Conservation (phyloP, 2,329 filamentous ascomycete genomes). For the Fusarium sp. region DNA sequence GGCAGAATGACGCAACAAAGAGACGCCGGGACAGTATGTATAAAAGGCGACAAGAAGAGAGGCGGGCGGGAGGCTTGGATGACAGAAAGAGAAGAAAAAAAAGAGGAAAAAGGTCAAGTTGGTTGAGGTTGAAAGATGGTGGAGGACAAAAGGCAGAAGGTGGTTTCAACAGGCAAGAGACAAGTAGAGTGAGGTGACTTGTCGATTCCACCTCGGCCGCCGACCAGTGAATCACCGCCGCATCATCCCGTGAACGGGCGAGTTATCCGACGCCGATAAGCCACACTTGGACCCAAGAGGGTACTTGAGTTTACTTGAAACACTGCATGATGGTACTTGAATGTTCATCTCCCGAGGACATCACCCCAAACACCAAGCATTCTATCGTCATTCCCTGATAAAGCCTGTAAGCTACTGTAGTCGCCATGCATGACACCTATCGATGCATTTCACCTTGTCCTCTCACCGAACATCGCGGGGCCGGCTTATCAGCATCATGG, state of each 20-base stretch:
- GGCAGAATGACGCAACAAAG: slow-evolving; percentile 44
- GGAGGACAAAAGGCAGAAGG: slow-evolving; percentile 31
- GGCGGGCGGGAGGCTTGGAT: slow-evolving; percentile 12
- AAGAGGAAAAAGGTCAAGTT: slow-evolving; percentile 21
- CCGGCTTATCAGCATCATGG: slow-evolving; percentile 42
- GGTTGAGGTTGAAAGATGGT: slow-evolving; percentile 34
- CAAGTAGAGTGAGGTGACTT: slow-evolving; percentile 46
- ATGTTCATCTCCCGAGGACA: slow-evolving; percentile 10
- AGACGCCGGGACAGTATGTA: slow-evolving; percentile 24
- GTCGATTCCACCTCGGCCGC: slow-evolving; percentile 39
- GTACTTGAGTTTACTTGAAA: slow-evolving; percentile 36
- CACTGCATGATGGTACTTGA: slow-evolving; percentile 23
- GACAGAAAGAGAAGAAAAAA: slow-evolving; percentile 11
- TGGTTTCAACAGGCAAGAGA: slow-evolving; percentile 44
- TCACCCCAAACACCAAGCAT: slow-evolving; percentile 11
- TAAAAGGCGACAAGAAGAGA: slow-evolving; percentile 17
- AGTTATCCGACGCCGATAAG: slow-evolving; percentile 49
- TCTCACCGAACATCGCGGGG: slow-evolving; percentile 40
- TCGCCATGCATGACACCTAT: background rate
- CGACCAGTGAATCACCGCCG: slow-evolving; percentile 52
- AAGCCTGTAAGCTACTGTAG: slow-evolving; percentile 9
- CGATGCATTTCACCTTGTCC: background rate
- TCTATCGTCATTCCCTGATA: slow-evolving; percentile 6
- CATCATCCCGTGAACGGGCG: slow-evolving; percentile 51
- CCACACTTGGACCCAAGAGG: slow-evolving; percentile 37